Base-by-base conservation (phyloP, 768 basidiomycete genomes). In the Podaxis sp. region DNA sequence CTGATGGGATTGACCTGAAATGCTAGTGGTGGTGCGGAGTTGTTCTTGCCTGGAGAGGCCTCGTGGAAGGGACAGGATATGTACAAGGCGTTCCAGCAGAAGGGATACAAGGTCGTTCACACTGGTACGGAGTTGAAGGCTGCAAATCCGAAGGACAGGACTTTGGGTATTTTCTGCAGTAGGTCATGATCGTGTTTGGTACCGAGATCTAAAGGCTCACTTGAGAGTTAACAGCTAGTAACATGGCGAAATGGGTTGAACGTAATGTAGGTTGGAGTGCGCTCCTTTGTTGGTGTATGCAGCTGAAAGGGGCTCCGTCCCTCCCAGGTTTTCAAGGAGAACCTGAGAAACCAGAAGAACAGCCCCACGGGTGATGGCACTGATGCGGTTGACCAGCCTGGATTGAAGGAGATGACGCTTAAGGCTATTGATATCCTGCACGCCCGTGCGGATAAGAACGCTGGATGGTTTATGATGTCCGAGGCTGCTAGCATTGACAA, bases 401-500 rank as follows among this genome's bases (percentile, higher is more conserved):
- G 80, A n/a, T 68, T 81, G 68, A 80, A 81, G 66, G 79, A 80
- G 15, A 81, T 81, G 79, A 80, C 80, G 0, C 62, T 81, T 36
- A 81, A 80, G 67, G 80, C 79, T 33, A 80, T 80, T 58, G 79
- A 81, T 56, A 74, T 79, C 59, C 73, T 81, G 36, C 78, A 80
- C 52, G 68, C 72, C 10, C 74, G 79, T 8, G 67, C 75, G 12
- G 73, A 74, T 65, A 74, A 74, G 40, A 71, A 75, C 30, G 68
- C 75, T 56, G 80, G 80, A 2, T 81, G 77, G 75, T 81, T 81
- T 68, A 74, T 81, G 78, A 79, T 81, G 80, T 76, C 78, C 20
- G 79, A 81, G 66, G 80, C 78, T 65, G 78, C 80, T 12, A 78
- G 75, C 55, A 81, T 79, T 46, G 79, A 81, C 61, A 81, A 80